Base-by-base conservation (phyloP, 2,329 filamentous ascomycete species). In the Chaetothyriales sp. region DNA sequence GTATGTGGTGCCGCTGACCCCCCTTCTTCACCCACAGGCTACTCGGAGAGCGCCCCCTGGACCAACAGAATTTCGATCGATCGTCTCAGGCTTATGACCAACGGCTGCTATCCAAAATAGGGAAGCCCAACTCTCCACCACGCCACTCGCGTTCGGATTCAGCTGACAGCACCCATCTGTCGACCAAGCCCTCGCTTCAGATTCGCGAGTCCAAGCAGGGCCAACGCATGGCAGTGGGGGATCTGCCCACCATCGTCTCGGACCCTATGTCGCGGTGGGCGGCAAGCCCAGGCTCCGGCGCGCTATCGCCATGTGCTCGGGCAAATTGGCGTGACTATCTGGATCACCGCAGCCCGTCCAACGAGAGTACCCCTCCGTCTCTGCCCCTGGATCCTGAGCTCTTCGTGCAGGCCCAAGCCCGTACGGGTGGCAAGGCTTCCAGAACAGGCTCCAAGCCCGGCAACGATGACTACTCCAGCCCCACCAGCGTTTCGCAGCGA, bases 61-160 rank as follows among this genome's bases (percentile, higher is more conserved):
- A 77, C 46, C 71, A 75, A 55, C 69, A 73, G 54, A 73, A 76
- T 46, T 71, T 79, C 43, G 72, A 77, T 56, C 72, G 70, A 51
- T 79, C 77, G 2, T 79, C 76, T 20, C 75, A 80, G 59, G 76
- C 73, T 28, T 81, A 81, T 63, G 78, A 81, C 60, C 75, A 80
- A 62, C 75, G 78, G 54, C 65, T 81, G 10, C 64, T 81, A 22
- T 78, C 76, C 47, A 79, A 78, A 57, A 80, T 81, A 52, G 77
- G 77, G 28, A 78, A 78, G 46, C 73, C 76, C 5, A 74, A 74
- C 51, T 78, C 77, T 6, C 73, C 74, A 22, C 73, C 75, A 18
- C 68, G 74, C 47, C 68, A 62, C 49, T 36, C 66, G 60, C 64
- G 54, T 61, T 61, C 32, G 48, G 59, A 53, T 52, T 62, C 62